These are phyloP conservation scores for Pulveroboletus sp. DNA, from an alignment of 768 basidiomycete genomes.

Conservation along the genomic window DNA sequence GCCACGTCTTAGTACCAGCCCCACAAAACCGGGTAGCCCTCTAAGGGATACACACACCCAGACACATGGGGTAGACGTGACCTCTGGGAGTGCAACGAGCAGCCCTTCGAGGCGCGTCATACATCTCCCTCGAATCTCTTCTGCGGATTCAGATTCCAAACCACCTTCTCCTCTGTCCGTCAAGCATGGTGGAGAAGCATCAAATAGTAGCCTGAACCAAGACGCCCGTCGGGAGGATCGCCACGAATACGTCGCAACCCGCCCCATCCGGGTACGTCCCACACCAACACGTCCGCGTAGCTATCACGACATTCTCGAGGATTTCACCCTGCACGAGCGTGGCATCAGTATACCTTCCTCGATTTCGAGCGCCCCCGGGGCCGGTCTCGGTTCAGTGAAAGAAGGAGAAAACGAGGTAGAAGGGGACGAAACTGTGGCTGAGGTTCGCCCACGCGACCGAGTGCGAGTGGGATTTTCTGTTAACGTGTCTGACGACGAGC, in stretches of 20 bases:
- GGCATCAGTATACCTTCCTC: slow-evolving; percentile 30
- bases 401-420: slow-evolving; percentile 19
- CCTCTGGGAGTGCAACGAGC: slow-evolving; percentile 11
- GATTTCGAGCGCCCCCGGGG: slow-evolving; percentile 26
- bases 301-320: slow-evolving; percentile 65
- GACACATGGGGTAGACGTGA: neutral
- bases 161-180: slow-evolving; percentile 4
- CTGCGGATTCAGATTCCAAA: slow-evolving; percentile 11
- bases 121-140: slow-evolving; percentile 22
- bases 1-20: slow-evolving; percentile 22
- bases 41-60: slow-evolving; percentile 14
- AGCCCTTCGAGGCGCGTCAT: slow-evolving; percentile 21
- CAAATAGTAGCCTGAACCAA: neutral
- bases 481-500: neutral
- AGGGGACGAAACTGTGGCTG: neutral
- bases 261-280: slow-evolving; percentile 31
- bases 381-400: slow-evolving; percentile 19
- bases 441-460: slow-evolving; percentile 1
- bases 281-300: slow-evolving; percentile 51
- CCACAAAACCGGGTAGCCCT: slow-evolving; percentile 18
- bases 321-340: slow-evolving; percentile 45
- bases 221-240: slow-evolving; percentile 5
- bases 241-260: slow-evolving; percentile 2
- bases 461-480: neutral
- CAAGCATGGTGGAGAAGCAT: neutral